Base-by-base conservation (phyloP, 768 basidiomycete genomes). In the Leucocoprinus leucothites region DNA sequence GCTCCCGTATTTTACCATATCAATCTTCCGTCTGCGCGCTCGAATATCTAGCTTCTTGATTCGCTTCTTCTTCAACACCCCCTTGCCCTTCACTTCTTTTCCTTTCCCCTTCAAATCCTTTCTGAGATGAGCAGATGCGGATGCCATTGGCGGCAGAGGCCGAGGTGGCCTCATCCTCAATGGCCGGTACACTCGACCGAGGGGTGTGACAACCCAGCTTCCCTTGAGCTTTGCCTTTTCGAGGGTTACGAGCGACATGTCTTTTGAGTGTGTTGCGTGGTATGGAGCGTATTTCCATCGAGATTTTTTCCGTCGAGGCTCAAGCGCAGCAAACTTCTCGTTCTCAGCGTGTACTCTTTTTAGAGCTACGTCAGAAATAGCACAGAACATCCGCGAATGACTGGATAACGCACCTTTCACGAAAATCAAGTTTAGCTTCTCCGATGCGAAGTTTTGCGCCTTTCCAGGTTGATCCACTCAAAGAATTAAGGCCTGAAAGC, bases 381-480 rank as follows among this genome's bases (percentile, higher is more conserved):
- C 3, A 31, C 45, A 9, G 38, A 13, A 52, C 26, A 25, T 18
- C 41, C n/a, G 38, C 55, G 38, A 3, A 34, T 34, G 36, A 51
- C n/a, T 9, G 22, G 36, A 51, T 4, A 2, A 60, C 74, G 35
- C 48, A 87, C 91, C 82, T 76, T 64, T 86, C 82, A 2, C 67
- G 67, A 62, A 77, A 92, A 65, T 91, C 85, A 1, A 85, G 86
- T 58, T 83, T 87, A n/a, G 91, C 91, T 60, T 92, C 89, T 8
- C 89, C 89, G 34, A 94, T 80, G 16, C 90, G 80, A 28, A 94
- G 71, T 60, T 88, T 92, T 19, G 90, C 73, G n/a, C 92, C 92
- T 71, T 91, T 93, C 89, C 90, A 94, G 0, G 82, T 89, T 5
- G 87, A 82, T 31, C 92, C 91, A 57, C 86, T 91, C 24, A 94